These are phyloP conservation scores for Rostrohypoxylon terebratum DNA, from an alignment of 495 filamentous ascomycete genomes.

Conservation along the genomic window DNA sequence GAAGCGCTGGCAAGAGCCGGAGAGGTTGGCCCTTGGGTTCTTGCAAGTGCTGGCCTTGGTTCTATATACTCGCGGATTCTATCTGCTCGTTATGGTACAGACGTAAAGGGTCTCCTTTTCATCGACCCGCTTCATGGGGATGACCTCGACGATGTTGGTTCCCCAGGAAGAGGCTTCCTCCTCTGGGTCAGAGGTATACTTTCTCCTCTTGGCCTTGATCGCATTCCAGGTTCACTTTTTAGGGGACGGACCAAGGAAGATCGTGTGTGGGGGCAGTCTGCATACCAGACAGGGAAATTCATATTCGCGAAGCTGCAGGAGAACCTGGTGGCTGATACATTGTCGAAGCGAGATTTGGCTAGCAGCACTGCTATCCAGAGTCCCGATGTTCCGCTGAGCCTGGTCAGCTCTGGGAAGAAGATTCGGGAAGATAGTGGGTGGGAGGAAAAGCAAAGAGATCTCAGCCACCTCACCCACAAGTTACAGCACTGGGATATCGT, in stretches of 20 bases:
- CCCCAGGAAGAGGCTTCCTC: constrained; percentile 77
- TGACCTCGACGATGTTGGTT: constrained; percentile 73
- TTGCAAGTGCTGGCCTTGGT: constrained; percentile 76
- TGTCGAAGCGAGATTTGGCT: constrained; percentile 83
- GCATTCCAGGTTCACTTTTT: constrained; percentile 80
- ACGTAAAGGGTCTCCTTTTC: constrained; percentile 82
- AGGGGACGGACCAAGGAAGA: constrained; percentile 83
- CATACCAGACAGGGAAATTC: constrained; percentile 81
- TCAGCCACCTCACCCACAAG: constrained; percentile 81
- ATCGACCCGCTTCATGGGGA: constrained; percentile 91
- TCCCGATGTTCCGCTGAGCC: constrained; percentile 74
- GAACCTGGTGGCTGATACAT: constrained; percentile 82
- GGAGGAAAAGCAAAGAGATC: constrained; percentile 82
- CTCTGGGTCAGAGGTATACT: constrained; percentile 88
- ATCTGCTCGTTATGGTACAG: constrained; percentile 76
- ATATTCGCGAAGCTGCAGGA: constrained; percentile 94
- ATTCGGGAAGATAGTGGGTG: constrained; percentile 72
- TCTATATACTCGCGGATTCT: constrained; percentile 92
- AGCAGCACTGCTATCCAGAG: constrained; percentile 81
- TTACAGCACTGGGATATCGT: constrained; percentile 89
- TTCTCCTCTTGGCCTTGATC: constrained; percentile 85
- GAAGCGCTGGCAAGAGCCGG: constrained; percentile 84
- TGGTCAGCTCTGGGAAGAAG: constrained; percentile 81
- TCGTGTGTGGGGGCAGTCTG: constrained; percentile 79
- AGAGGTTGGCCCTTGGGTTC: constrained; percentile 84